These are phyloP conservation scores for Ophiostoma australiae DNA, from an alignment of 2,329 filamentous ascomycete genomes.

Conservation along the genomic window DNA sequence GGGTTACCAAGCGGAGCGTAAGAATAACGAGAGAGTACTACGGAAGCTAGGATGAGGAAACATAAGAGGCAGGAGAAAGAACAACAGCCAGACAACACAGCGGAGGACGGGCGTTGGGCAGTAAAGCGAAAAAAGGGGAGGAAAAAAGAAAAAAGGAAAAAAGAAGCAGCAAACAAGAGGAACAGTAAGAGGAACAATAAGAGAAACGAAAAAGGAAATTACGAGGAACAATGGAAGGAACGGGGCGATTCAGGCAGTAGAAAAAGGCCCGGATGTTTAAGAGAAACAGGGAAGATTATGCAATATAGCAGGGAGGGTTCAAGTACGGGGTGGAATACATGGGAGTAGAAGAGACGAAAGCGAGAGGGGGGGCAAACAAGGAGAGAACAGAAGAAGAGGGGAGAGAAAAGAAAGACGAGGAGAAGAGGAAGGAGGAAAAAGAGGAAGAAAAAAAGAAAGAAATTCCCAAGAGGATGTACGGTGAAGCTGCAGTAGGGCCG, in stretches of 20 bases:
- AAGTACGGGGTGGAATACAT: not conserved
- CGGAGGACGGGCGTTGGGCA: not conserved
- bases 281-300: constrained; percentile 10
- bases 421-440: not conserved
- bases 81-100: not conserved
- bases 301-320: not conserved
- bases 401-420: not conserved
- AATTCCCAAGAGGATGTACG: not conserved
- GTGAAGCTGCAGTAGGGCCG: constrained; percentile 3
- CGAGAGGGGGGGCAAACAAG: not conserved
- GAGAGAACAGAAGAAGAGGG: not conserved
- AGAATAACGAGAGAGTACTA: not conserved
- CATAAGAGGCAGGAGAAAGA: not conserved
- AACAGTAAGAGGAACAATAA: not conserved
- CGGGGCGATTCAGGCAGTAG: not conserved
- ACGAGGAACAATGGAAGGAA: not conserved
- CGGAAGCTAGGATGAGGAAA: too few relatives aligned
- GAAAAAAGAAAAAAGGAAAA: not conserved
- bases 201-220: not conserved
- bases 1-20: not conserved
- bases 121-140: not conserved
- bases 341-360: too few relatives aligned
- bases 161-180: not conserved
- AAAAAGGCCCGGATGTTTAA: not conserved
- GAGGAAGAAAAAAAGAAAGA: not conserved